These are phyloP conservation scores for Pinus albicaulis DNA, from an alignment of 75 land plant species.

Conservation along the genomic window DNA sequence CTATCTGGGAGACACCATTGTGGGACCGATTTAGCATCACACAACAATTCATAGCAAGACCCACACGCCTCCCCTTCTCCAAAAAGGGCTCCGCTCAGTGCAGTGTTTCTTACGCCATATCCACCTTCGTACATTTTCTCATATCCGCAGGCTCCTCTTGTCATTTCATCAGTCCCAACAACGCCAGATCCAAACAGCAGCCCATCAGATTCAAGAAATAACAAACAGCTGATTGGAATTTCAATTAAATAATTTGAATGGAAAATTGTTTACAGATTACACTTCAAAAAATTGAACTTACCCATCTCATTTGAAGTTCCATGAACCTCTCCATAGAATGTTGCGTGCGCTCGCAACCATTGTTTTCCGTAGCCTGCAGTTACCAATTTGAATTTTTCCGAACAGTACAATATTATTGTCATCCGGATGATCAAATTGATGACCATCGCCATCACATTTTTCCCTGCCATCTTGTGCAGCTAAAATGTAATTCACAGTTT, in stretches of 20 bases:
- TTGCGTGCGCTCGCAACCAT: slow-evolving; percentile 24
- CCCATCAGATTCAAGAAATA: too few species aligned
- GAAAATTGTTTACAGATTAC: too few species aligned
- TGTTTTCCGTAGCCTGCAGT: background rate
- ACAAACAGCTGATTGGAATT: too few species aligned
- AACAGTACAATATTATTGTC: too few species aligned
- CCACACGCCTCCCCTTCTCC: slow-evolving; percentile 30
- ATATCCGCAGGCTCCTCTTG: slow-evolving; percentile 42
- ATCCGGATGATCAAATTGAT: too few species aligned
- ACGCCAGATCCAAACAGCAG: too few species aligned
- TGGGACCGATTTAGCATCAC: background rate
- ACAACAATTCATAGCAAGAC: slow-evolving; percentile 29
- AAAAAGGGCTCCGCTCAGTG: slow-evolving; percentile 32
- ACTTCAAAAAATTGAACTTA: too few species aligned
- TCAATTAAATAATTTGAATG: too few species aligned
- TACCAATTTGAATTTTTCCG: too few species aligned
- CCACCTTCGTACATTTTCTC: slow-evolving; percentile 19
- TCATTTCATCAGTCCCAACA: background rate
- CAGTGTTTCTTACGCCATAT: slow-evolving; percentile 23
- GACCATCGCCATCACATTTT: too few species aligned
- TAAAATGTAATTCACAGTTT: too few species aligned
- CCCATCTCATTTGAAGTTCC: background rate
- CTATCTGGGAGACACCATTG: slow-evolving; percentile 9
- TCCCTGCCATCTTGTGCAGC: too few species aligned
- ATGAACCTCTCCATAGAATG: slow-evolving; percentile 24